These are phyloP conservation scores for Fusarium illudens DNA, from an alignment of 2,329 filamentous ascomycete genomes.

Conservation along the genomic window DNA sequence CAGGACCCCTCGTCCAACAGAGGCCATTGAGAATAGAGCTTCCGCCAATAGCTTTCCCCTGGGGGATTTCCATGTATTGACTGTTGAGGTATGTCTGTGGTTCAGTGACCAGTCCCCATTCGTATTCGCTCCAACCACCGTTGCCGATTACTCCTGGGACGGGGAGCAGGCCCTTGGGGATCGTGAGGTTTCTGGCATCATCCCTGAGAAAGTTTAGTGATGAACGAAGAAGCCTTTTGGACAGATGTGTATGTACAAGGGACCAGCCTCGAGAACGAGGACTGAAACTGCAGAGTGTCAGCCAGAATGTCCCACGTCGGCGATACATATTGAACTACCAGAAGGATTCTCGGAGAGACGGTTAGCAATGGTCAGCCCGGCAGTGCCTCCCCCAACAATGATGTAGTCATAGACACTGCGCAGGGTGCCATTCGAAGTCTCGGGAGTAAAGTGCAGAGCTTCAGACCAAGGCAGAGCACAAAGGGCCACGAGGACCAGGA, in stretches of 20 bases:
- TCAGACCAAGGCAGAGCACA: not conserved
- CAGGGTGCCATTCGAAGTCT: constrained; percentile 4
- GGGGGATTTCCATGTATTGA: constrained; percentile 39
- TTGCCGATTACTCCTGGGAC: constrained; percentile 12
- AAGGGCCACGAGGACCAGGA: not conserved
- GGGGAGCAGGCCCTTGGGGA: constrained; percentile 9
- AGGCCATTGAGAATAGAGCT: constrained; percentile 52
- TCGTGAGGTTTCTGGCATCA: constrained; percentile 12
- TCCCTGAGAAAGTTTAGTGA: not conserved
- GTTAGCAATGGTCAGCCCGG: constrained; percentile 52
- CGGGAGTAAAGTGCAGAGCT: constrained; percentile 2
- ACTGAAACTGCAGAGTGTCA: not conserved
- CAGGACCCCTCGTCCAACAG: constrained; percentile 48
- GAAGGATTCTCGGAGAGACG: constrained; percentile 50
- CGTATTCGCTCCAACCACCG: constrained; percentile 9
- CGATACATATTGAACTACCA: constrained; percentile 32
- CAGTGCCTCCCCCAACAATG: constrained; percentile 49
- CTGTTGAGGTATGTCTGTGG: constrained; percentile 42
- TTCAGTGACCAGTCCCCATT: constrained; percentile 42
- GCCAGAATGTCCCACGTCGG: not conserved
- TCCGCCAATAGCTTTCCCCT: constrained; percentile 50
- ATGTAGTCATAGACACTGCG: constrained; percentile 43
- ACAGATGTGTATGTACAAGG: not conserved
- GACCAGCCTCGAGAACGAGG: constrained; percentile 12
- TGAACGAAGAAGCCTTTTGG: not conserved